phyloP scores from a whole-genome alignment of 2,329 filamentous ascomycete genomes.

The Paraphoma chrysanthemicola region DNA sequence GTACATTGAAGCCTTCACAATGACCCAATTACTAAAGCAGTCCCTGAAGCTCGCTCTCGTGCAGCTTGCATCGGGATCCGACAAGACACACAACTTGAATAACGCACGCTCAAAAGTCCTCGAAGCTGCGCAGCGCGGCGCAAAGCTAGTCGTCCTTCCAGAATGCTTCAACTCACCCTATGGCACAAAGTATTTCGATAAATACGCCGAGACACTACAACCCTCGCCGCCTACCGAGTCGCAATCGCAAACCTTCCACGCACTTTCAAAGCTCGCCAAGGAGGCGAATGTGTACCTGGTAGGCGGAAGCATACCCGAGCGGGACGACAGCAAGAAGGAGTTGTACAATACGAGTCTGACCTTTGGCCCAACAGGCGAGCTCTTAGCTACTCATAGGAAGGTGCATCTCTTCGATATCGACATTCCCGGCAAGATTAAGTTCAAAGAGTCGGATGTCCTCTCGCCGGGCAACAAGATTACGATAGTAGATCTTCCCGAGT shows the following conservation, averaged over 20 bases:
- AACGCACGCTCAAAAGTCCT: slow-evolving; percentile 83
- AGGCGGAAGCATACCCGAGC: slow-evolving; percentile 91
- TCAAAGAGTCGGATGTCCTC: slow-evolving; percentile 89
- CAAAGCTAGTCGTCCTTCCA: slow-evolving; percentile 87
- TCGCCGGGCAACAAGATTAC: slow-evolving; percentile 85
- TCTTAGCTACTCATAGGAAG: slow-evolving; percentile 91
- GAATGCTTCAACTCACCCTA: slow-evolving; percentile 99
- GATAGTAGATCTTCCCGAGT: slow-evolving; percentile 83
- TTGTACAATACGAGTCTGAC: slow-evolving; percentile 92
- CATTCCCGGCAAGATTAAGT: slow-evolving; percentile 92
- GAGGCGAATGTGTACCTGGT: slow-evolving; percentile 83
- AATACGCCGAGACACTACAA: slow-evolving; percentile 87
- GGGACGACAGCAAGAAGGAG: slow-evolving; percentile 65
- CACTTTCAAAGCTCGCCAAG: slow-evolving; percentile 78
- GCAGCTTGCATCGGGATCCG: slow-evolving; percentile 63
- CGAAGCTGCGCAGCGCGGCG: slow-evolving; percentile 76
- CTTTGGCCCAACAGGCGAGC: slow-evolving; percentile 77
- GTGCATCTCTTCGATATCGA: slow-evolving; percentile 97
- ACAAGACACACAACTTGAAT: slow-evolving; percentile 84
- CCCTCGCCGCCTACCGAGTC: slow-evolving; percentile 75
- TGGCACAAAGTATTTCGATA: slow-evolving; percentile 87
- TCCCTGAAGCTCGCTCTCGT: slow-evolving; percentile 49
- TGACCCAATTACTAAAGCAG: slow-evolving; percentile 44
- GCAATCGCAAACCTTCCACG: slow-evolving; percentile 84
- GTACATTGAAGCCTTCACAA: slow-evolving; percentile 2